Base-by-base conservation (phyloP, 768 basidiomycete species). In the Naganishia onofrii region DNA sequence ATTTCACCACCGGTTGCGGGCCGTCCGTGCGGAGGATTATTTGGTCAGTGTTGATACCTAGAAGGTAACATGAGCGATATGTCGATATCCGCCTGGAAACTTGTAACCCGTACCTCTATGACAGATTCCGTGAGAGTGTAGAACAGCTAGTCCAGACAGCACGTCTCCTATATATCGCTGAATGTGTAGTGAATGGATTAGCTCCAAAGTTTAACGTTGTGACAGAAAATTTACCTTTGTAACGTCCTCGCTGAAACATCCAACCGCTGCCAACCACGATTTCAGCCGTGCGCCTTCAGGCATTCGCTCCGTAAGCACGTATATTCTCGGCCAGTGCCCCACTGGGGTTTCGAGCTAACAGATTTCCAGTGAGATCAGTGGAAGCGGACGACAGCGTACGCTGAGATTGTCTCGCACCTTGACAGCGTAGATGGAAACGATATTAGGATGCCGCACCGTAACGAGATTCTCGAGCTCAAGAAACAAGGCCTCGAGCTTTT, bases 1-100 rank as follows among this genome's bases (percentile, higher is more conserved):
- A 80, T 77, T 93, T 93, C 76, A 92, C 84, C 23, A 85, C 81
- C 12, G 86, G 82, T 36, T 86, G 85, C 6, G 84, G 81, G 0
- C 82, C 82, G 57, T 84, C 83, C n/a, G 73, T 54, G 28, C 71
- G 71, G 23, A 80, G 66, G 5, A 78, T 56, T 31, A 73, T 71
- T 26, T 69, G 66, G 42, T 81, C 79, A 36, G 72, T 70, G n/a
- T 73, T 73, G 23, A 78, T 56, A 32, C 71, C 71, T 75, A 52
- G 13, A 9, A 32, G 32, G 19, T 17, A 29, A 21, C 23, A 28
- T 72, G n/a, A 60, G 60, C 44, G 12, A 56, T 36, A n/a, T 38
- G 17, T 6, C 17, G 51, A 28, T 36, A 66, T 6, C 6, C 46
- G 64, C 34, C 13, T 12, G 12, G 12, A 12, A 12, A 5, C 54